phyloP scores from a whole-genome alignment of 306 rosid species.

The Cucumis melo region DNA sequence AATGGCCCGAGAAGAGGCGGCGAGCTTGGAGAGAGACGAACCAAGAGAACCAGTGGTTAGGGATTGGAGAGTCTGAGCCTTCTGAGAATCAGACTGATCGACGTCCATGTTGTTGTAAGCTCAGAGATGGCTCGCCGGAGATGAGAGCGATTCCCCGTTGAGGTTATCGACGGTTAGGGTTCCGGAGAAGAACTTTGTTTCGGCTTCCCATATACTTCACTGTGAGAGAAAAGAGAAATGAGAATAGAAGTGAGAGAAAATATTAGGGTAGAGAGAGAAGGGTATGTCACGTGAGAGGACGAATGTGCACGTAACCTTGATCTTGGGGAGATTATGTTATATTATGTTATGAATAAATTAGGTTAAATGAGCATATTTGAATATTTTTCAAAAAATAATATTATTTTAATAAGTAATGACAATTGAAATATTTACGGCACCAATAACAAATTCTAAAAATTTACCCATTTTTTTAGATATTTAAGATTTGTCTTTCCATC shows the following conservation, averaged over 20 bases:
- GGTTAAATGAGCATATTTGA: background rate
- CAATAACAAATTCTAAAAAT: no score
- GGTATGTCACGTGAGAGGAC: background rate
- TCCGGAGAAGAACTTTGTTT: background rate
- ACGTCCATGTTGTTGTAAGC: constrained; percentile 16
- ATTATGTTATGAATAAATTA: no score
- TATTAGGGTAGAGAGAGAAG: background rate
- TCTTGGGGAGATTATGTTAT: no score
- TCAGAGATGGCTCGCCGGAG: constrained; percentile 5
- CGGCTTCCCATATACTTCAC: constrained; percentile 2
- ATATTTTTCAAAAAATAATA: no score
- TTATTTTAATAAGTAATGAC: no score
- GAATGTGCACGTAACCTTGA: background rate
- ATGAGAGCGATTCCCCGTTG: background rate
- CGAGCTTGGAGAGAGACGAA: constrained; percentile 41
- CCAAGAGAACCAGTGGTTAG: constrained; percentile 35
- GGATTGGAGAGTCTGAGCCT: constrained; percentile 25
- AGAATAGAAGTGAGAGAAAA: background rate
- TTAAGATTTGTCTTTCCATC: no score
- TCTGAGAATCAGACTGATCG: constrained; percentile 26
- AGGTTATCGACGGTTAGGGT: constrained; percentile 13
- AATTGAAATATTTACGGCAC: no score
- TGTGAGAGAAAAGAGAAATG: background rate
- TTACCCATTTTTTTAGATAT: no score
- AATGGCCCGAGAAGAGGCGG: constrained; percentile 44